Evolutionary conservation across 1,284 basidiomycete genomes (phyloP).

Genomic region (Ustilago cynodontis): DNA sequence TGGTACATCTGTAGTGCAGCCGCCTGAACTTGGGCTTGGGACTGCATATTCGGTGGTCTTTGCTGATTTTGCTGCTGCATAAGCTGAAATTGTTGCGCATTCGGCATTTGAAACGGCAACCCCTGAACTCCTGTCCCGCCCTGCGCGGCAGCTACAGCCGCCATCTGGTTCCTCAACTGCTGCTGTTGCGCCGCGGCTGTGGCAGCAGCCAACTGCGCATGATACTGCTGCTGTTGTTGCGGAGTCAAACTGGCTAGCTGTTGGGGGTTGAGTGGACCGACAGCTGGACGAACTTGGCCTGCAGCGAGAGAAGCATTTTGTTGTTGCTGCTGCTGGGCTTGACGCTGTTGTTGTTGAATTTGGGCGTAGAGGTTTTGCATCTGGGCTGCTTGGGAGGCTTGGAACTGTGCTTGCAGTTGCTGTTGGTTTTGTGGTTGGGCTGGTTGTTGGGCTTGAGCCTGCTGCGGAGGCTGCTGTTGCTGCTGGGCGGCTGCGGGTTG

Average conservation of each 20-base stretch:
- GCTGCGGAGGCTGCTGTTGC: conserved; percentile 28
- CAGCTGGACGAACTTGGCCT: conserved; percentile 29
- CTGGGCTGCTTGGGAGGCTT: conserved; percentile 38
- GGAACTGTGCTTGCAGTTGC: conserved; percentile 32
- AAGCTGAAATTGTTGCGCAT: conserved; percentile 40
- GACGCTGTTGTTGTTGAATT: conserved; percentile 48
- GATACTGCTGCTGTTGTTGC: conserved; percentile 50
- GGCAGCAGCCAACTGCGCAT: conserved; percentile 41
- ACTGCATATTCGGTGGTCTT: conserved; percentile 30
- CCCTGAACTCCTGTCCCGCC: conserved; percentile 11
- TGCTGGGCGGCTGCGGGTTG: conserved; percentile 16
- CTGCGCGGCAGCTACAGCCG: conserved; percentile 38
- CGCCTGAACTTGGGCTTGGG: conserved; percentile 33
- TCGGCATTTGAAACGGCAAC: conserved; percentile 20
- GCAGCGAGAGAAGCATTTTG: conserved; percentile 25
- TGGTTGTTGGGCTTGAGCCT: conserved; percentile 35
- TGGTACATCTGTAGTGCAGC: conserved; percentile 40
- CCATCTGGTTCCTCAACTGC: conserved; percentile 49
- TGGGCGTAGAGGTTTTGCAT: conserved; percentile 53
- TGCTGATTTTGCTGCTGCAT: conserved; percentile 29
- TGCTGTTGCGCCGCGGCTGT: conserved; percentile 50
- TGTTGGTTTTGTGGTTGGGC: conserved; percentile 27
- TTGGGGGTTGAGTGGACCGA: conserved; percentile 36
- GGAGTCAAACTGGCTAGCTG: conserved; percentile 42
- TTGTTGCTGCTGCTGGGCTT: conserved; percentile 38